phyloP scores from a whole-genome alignment of 2,329 filamentous ascomycete genomes.

The Talaromyces marneffei region DNA sequence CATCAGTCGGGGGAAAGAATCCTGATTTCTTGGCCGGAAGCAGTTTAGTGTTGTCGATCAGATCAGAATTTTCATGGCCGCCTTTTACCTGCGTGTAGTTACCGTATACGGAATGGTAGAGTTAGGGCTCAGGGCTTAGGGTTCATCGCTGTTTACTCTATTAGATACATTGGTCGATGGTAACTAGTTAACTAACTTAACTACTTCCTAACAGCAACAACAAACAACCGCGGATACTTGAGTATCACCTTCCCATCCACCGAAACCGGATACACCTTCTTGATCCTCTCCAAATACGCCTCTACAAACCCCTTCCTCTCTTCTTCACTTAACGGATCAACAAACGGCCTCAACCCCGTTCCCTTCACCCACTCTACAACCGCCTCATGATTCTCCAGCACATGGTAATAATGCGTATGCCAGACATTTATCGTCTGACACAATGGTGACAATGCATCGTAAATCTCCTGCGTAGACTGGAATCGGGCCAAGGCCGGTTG shows the following conservation, averaged over 20 bases:
- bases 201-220: conserved; percentile 21
- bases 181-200: too few species aligned
- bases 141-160: neutral
- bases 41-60: neutral
- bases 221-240: conserved; percentile 25
- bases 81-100: too few species aligned
- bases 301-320: conserved; percentile 42
- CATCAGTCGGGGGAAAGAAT: neutral
- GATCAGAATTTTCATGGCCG: neutral
- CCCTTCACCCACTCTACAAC: conserved; percentile 58
- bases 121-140: neutral
- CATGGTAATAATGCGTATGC: conserved; percentile 51
- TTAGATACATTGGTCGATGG: neutral
- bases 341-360: conserved; percentile 51
- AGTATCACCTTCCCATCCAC: conserved; percentile 51
- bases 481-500: conserved; percentile 44
- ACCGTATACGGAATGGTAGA: too few species aligned
- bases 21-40: neutral
- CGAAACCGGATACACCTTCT: conserved; percentile 39
- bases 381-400: conserved; percentile 42
- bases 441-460: conserved; percentile 45
- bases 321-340: conserved; percentile 43
- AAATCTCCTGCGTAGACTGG: conserved; percentile 44
- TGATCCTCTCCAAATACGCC: conserved; percentile 45
- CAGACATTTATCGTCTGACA: conserved; percentile 47